Conservation (phyloP, 2,329 filamentous ascomycete species). For the Hirsutella rhossiliensis region DNA sequence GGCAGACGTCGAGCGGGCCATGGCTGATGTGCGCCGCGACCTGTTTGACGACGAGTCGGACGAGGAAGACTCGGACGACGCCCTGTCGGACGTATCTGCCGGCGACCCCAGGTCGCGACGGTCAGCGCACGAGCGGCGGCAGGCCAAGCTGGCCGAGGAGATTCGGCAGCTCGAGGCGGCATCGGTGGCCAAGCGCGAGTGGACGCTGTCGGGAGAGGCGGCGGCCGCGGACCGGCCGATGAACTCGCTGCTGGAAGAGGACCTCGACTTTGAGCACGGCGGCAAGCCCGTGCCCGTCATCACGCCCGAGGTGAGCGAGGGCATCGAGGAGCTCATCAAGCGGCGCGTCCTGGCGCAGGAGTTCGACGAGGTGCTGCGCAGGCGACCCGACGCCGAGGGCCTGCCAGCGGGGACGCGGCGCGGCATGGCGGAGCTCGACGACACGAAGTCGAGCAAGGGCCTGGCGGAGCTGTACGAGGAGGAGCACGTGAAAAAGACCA, state of each 20-base stretch:
- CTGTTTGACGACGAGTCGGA: slow-evolving; percentile 73
- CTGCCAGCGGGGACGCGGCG: slow-evolving; percentile 50
- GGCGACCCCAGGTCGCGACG: slow-evolving; percentile 60
- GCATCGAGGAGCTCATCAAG: slow-evolving; percentile 90
- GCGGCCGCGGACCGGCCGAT: slow-evolving; percentile 68
- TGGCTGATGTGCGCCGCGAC: slow-evolving; percentile 77
- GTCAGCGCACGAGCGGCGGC: slow-evolving; percentile 77
- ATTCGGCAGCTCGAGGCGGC: slow-evolving; percentile 85
- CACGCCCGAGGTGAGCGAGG: slow-evolving; percentile 80
- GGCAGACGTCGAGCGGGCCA: slow-evolving; percentile 67
- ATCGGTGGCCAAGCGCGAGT: slow-evolving; percentile 80
- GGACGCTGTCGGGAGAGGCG: slow-evolving; percentile 84
- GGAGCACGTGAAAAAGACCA: slow-evolving; percentile 67
- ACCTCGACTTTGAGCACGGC: slow-evolving; percentile 88
- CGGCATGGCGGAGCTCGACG: slow-evolving; percentile 70
- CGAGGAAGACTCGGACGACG: slow-evolving; percentile 50
- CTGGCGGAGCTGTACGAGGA: slow-evolving; percentile 91
- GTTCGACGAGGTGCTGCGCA: slow-evolving; percentile 81
- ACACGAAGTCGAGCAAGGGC: slow-evolving; percentile 75
- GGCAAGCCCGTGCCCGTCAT: slow-evolving; percentile 93
- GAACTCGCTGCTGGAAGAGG: slow-evolving; percentile 88
- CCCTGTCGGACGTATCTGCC: slow-evolving; percentile 52
- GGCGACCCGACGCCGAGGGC: slow-evolving; percentile 62
- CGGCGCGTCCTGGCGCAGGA: slow-evolving; percentile 78
- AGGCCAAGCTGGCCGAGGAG: slow-evolving; percentile 76